Evolutionary conservation across 352 stramenopile species (phyloP), one percentile per base, ranked within the genome.

Genomic region (Globisporangium megalacanthum): DNA sequence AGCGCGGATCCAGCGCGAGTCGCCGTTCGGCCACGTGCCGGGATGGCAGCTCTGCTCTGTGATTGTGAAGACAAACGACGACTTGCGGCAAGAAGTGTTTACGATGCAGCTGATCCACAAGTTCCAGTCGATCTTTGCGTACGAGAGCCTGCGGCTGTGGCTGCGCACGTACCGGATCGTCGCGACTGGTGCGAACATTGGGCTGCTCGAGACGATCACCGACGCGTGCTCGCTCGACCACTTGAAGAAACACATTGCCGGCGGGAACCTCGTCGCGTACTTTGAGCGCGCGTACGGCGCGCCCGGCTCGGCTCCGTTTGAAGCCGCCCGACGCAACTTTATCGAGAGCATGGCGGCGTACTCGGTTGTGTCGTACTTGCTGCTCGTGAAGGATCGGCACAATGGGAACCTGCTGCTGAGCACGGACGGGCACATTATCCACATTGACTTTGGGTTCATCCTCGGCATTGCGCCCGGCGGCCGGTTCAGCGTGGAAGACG

Each of bases 371-470:
- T 96, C 80, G 42, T 99, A 99, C 62, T 72, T 99, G 22, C 70
- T 99, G 17, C 74, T 97, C 46, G 73, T 99, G 49, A 99, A 99
- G 69, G 97, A 99, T 72, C 87, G 96, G 1, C 97, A 99, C 86
- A 99, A 99, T 61, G 97, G 96, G 17, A 99, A 99, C 72, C 97
- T 99, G 31, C 88, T 99, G 77, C 90, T 99, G 52, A 95, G 97
- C 68, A 93, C 83, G 4, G 76, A 94, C 39, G 96, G 97, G 7
- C 94, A 97, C 62, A 76, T 99, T 39, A 96, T 99, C 61, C 95
- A 99, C 76, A 99, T 99, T 67, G 97, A 99, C 68, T 99, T 99
- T 75, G 97, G 97, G 10, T 99, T 99, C 72, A 96, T 98, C 42
- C 86, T 99, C 56, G 95, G 94, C 14, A 98, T 97, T 71, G 95